Evolutionary conservation across 73 alveolate species (phyloP).

Genomic region (Uronychia setigera): DNA sequence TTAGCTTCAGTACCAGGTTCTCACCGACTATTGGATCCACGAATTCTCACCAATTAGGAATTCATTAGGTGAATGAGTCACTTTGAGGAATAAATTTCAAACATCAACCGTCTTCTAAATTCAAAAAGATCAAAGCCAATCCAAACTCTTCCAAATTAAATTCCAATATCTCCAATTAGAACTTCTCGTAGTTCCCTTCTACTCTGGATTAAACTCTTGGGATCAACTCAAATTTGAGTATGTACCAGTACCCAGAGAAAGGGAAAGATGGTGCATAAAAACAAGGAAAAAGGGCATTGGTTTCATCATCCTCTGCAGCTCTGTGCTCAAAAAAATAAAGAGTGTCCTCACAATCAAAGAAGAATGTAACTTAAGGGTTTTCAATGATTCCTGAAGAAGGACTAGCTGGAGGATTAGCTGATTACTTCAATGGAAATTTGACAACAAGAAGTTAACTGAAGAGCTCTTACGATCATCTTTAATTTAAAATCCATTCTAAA

Average conservation of each 20-base stretch:
- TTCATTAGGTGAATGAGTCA: background rate
- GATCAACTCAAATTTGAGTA: too few species aligned
- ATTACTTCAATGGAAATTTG: too few species aligned
- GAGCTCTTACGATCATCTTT: background rate
- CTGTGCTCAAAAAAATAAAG: background rate
- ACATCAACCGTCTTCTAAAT: too few species aligned
- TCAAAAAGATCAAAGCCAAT: too few species aligned
- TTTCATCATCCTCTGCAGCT: background rate
- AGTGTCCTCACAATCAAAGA: background rate
- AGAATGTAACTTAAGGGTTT: background rate
- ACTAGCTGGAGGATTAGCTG: too few species aligned
- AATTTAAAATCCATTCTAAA: background rate
- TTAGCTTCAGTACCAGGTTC: too few species aligned
- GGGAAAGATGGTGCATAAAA: too few species aligned
- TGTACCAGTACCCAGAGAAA: too few species aligned
- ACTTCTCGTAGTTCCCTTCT: background rate
- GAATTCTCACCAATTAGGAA: background rate
- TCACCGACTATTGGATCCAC: background rate
- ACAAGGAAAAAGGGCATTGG: background rate
- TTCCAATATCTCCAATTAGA: background rate
- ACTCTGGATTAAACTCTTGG: background rate
- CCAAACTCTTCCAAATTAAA: too few species aligned
- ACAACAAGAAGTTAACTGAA: background rate
- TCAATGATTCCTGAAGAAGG: background rate
- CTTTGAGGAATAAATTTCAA: background rate